Evolutionary conservation across 257 asterid species (phyloP), one percentile per base, ranked within the genome.

Genomic region (Solanum neorickii): DNA sequence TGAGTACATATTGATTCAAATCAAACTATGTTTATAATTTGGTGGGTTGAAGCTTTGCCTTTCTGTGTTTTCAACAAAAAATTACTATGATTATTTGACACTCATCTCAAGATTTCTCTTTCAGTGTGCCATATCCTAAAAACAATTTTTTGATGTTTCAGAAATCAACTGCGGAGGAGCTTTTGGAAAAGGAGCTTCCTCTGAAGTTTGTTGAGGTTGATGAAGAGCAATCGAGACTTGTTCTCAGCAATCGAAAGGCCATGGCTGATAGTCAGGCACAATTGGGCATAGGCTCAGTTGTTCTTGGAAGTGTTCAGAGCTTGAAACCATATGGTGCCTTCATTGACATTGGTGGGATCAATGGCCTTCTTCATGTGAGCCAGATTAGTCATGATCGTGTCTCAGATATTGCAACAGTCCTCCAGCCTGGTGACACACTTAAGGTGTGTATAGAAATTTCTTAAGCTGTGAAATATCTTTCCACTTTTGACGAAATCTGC

Each of bases 191-290:
- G 91, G 99, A 95, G 91, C 85, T 97, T 73, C 99, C 99, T 65
- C 95, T 95, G 68, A 95, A 97, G 85, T 94, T 95, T 89, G 95
- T 96, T 39, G 98, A 95, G 92, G 98, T 96, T 83, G 99, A 96
- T 46, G 97, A 94, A 91, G 99, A 96, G 91, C 96, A 94, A 86
- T 90, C 94, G 11, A 92, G 99, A 90, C 93, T 95, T 52, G 95
- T 96, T 86, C 96, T 97, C 89, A 97, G 99, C 90, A 97, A 97
- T 87, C 98, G 99, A 83, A 94, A 94, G 92, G 99, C 98, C 88
- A 94, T 95, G 97, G 98, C 98, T 72, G 99, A 94, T 87, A 94
- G 98, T 92, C 99, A 97, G 91, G 98, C 99, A 83, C 99, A 95
- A 90, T 95, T 97, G 85, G 99, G 98, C 87, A 94, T 97, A 66